Conservation (phyloP, 768 basidiomycete genomes). For the Candolleomyces eurysporus region DNA sequence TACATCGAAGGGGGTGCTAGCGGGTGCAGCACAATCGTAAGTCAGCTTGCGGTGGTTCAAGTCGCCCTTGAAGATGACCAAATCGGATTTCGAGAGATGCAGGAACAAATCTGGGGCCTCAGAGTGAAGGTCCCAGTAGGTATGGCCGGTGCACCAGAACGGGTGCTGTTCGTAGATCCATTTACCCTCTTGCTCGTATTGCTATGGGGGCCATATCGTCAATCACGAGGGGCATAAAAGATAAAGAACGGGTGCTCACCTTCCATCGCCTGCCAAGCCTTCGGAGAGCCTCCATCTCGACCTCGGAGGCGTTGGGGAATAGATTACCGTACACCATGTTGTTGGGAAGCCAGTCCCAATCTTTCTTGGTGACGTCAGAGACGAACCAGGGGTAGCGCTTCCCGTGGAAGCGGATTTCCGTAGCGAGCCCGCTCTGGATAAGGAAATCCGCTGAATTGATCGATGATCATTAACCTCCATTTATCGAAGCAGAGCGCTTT, state of each 20-base stretch:
- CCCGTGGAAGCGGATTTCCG: conserved; percentile 88
- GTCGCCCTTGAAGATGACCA: conserved; percentile 94
- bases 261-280: conserved; percentile 88
- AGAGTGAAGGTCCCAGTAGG: conserved; percentile 82
- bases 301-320: conserved; percentile 80
- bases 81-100: conserved; percentile 83
- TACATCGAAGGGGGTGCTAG: conserved; percentile 83
- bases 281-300: conserved; percentile 77
- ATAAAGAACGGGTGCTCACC: conserved; percentile 34
- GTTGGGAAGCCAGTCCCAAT: conserved; percentile 92
- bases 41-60: conserved; percentile 90
- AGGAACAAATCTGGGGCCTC: conserved; percentile 92
- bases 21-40: conserved; percentile 83
- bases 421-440: conserved; percentile 84
- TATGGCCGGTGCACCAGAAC: conserved; percentile 96
- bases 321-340: conserved; percentile 89
- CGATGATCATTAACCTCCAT: conserved; percentile 4
- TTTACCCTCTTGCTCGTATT: conserved; percentile 90
- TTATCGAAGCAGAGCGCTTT: not conserved
- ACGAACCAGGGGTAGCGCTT: conserved; percentile 96
- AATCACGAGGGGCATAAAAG: not conserved
- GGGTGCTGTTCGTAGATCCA: conserved; percentile 95
- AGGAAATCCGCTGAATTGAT: conserved; percentile 76
- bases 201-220: conserved; percentile 35
- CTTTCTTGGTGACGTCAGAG: conserved; percentile 87